A percentile compares a stretch with the other conserved stretches of the same genome.
These are phyloP conservation scores for Kregervanrija fluxuum DNA, from an alignment of 805 yeast species.

Conservation along the genomic window DNA sequence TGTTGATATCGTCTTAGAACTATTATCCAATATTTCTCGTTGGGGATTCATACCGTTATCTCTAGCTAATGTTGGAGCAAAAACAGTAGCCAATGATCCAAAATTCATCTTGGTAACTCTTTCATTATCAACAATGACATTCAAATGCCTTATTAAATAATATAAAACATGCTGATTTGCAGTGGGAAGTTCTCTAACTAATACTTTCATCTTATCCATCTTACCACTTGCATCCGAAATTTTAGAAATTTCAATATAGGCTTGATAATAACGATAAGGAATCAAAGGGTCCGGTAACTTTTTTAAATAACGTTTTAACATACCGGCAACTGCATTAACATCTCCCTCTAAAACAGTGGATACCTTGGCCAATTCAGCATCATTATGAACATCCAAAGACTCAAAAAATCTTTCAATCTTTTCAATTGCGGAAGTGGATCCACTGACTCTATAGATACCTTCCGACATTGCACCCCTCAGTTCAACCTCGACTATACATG, in stretches of 20 bases:
- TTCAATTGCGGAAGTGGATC: slow-evolving; percentile 63
- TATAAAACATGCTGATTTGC: slow-evolving; percentile 59
- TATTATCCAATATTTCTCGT: slow-evolving; percentile 80
- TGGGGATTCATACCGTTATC: slow-evolving; percentile 59
- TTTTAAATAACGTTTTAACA: slow-evolving; percentile 80
- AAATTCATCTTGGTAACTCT: slow-evolving; percentile 70
- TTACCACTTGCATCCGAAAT: slow-evolving; percentile 12
- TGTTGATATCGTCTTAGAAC: slow-evolving; percentile 66
- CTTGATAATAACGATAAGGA: slow-evolving; percentile 60
- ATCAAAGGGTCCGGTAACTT: slow-evolving; percentile 81
- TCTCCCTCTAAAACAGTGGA: slow-evolving; percentile 36
- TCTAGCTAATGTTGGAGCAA: slow-evolving; percentile 87
- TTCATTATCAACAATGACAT: slow-evolving; percentile 46
- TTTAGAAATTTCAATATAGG: slow-evolving; percentile 49
- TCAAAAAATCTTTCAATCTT: slow-evolving; percentile 30
- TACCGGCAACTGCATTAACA: slow-evolving; percentile 79
- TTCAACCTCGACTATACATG: slow-evolving; percentile 75
- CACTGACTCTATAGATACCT: slow-evolving; percentile 89
- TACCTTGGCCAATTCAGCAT: slow-evolving; percentile 29
- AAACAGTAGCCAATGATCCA: slow-evolving; percentile 81
- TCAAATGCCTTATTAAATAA: slow-evolving; percentile 57
- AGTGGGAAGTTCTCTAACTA: slow-evolving; percentile 51
- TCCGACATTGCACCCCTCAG: slow-evolving; percentile 65
- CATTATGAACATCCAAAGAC: slow-evolving; percentile 14
- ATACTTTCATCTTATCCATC: slow-evolving; percentile 30